Evolutionary conservation across 768 basidiomycete species (phyloP), one percentile per base, ranked within the genome.

Genomic region (Trametes maxima): DNA sequence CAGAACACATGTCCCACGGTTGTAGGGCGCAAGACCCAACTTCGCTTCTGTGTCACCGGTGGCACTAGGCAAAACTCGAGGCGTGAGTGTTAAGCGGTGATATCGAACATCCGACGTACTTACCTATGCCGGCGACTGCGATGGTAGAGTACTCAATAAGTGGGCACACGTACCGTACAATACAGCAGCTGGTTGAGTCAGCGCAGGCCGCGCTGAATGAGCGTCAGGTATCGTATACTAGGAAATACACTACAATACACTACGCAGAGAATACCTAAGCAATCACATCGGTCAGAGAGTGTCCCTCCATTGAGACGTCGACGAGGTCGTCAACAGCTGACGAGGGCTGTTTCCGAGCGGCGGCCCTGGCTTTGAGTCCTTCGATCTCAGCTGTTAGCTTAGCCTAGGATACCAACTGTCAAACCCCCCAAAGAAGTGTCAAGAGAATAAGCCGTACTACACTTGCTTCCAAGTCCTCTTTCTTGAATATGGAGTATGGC

Each of bases 401-500:
- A 16, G 77, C 76, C 89, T 89, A 53, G 49, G 28, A 45, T 42
- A 45, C 55, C 35, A 46, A 19, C 22, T 19, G 37, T 3, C 50
- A 33, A 40, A 28, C n/a, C 33, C 43, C 28, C 22, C 25, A 52
- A 35, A 25, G 13, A 24, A 52, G n/a, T 25, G 6, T 19, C 22
- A 54, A 17, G 19, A 14, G 6, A 13, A 17, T 4, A 7, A 33
- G 17, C 77, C 84, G 39, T 59, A 85, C 89, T 57, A 78, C 72
- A 70, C 86, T 85, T 36, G 75, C 75, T 54, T 87, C 84, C 5
- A 90, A 67, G 5, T 88, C 85, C 10, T 75, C 60, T 63, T 81
- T 77, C 67, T 85, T 75, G 70, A 90, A 90, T 53, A 85, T 81
- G 5, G 85, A 84, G 65, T 83, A 89, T 5, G 88, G 80, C 1